These are phyloP conservation scores for Bryum argenteum DNA, from an alignment of 225 moss, liverwort and hornwort genomes.

Conservation along the genomic window DNA sequence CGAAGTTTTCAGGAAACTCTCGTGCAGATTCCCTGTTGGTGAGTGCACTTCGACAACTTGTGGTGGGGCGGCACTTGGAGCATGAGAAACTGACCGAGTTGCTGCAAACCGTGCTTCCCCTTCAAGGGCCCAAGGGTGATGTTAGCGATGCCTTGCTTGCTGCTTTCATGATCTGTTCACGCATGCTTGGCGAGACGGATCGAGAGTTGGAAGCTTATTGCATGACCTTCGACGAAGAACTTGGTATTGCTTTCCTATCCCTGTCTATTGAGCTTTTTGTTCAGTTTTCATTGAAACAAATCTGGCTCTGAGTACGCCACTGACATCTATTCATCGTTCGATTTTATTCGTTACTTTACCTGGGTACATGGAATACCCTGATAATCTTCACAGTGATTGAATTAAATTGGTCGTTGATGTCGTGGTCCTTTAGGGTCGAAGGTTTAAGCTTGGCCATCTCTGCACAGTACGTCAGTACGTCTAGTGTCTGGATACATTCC, in stretches of 20 bases:
- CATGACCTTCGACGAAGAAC: conserved; percentile 78
- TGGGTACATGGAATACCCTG: background rate
- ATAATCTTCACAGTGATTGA: background rate
- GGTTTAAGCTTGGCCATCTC: background rate
- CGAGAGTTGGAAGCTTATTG: conserved; percentile 77
- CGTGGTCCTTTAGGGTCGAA: background rate
- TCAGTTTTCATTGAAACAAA: too few species aligned
- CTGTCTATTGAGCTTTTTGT: conserved; percentile 4
- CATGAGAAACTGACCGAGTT: conserved; percentile 64
- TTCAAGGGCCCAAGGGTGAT: conserved; percentile 46
- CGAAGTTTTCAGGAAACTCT: conserved; percentile 55
- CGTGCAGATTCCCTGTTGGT: conserved; percentile 65
- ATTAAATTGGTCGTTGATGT: background rate
- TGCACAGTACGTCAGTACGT: background rate
- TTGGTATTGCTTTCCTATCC: conserved; percentile 41
- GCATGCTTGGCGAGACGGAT: conserved; percentile 81
- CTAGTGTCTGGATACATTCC: background rate
- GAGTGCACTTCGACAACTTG: conserved; percentile 67
- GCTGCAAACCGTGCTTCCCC: conserved; percentile 64
- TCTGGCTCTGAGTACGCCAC: too few species aligned
- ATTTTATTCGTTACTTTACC: background rate
- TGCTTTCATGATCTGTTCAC: conserved; percentile 81
- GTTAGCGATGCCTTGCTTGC: conserved; percentile 73
- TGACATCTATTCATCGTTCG: background rate
- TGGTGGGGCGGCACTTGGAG: conserved; percentile 66